Conservation (phyloP, 2,329 filamentous ascomycete genomes). For the Fusarium duplospermum region DNA sequence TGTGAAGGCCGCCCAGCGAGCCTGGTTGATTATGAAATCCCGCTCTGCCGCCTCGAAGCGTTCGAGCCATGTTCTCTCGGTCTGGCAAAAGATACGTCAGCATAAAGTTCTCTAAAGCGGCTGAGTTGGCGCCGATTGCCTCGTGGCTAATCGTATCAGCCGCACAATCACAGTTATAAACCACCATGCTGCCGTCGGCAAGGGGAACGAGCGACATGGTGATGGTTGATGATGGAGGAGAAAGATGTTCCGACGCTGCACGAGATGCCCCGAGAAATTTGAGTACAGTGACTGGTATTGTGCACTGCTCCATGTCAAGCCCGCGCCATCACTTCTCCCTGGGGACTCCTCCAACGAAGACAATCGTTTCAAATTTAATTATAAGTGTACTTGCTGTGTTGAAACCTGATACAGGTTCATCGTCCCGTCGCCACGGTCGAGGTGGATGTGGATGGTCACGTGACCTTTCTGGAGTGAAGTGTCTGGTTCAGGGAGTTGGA, state of each 20-base stretch:
- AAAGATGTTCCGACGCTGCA: not conserved
- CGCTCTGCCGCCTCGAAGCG: not conserved
- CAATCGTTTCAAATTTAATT: rapidly evolving
- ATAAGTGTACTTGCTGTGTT: not conserved
- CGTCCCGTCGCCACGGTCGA: not conserved
- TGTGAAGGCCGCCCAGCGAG: not conserved
- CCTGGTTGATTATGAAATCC: not conserved
- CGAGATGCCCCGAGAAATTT: not conserved
- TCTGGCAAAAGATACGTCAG: not conserved
- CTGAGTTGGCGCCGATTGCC: not conserved
- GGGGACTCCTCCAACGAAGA: not conserved
- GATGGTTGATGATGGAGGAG: not conserved
- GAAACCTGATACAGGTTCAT: not conserved
- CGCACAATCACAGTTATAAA: not conserved
- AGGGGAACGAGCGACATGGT: not conserved
- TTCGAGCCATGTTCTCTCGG: not conserved
- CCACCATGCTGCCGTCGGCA: not conserved
- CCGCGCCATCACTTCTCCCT: not conserved
- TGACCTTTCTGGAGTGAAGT: not conserved
- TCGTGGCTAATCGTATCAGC: not conserved
- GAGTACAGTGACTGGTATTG: not conserved
- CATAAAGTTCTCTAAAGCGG: not conserved
- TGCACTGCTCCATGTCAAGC: not conserved
- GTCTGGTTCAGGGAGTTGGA: too few relatives aligned
- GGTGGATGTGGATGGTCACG: not conserved